Evolutionary conservation across 129 eudicot species (phyloP).

Genomic region (Helianthus tuberosus): DNA sequence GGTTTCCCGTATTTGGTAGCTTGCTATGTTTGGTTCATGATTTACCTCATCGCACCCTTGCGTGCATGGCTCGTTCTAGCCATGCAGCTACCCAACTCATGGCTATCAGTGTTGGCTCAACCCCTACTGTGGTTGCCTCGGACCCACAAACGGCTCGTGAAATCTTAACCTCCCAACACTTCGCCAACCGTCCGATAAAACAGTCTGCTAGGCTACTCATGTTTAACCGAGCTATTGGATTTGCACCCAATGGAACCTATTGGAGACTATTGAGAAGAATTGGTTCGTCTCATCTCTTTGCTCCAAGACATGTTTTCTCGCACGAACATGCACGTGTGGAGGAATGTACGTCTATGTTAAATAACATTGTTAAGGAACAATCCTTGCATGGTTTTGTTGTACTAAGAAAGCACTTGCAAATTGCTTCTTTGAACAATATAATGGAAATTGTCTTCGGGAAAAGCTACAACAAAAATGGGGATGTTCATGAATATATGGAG

Average conservation of each 20-base stretch:
- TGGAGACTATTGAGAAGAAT: constrained; percentile 65
- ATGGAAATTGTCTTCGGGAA: constrained; percentile 69
- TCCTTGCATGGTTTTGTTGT: constrained; percentile 30
- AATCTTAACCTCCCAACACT: constrained; percentile 58
- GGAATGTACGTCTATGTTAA: constrained; percentile 53
- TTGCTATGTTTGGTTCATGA: constrained; percentile 51
- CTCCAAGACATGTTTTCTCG: constrained; percentile 54
- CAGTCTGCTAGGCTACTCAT: constrained; percentile 68
- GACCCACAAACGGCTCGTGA: constrained; percentile 60
- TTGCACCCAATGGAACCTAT: constrained; percentile 66
- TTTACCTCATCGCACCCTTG: constrained; percentile 67
- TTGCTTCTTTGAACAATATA: constrained; percentile 59
- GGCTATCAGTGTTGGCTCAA: constrained; percentile 74
- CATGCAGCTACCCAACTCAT: constrained; percentile 50
- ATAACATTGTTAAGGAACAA: constrained; percentile 41
- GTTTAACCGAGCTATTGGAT: constrained; percentile 76
- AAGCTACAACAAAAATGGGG: constrained; percentile 39
- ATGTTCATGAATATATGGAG: constrained; percentile 37
- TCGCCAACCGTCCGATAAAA: constrained; percentile 66
- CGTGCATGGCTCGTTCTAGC: constrained; percentile 41
- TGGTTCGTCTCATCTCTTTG: constrained; percentile 63
- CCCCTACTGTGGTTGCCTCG: constrained; percentile 58
- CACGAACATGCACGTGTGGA: constrained; percentile 47
- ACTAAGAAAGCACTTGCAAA: constrained; percentile 57
- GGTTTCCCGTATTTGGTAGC: constrained; percentile 60